Evolutionary conservation across 345 rosid genomes (phyloP), one percentile per base, ranked within the genome.

Genomic region (Citrus maxima): DNA sequence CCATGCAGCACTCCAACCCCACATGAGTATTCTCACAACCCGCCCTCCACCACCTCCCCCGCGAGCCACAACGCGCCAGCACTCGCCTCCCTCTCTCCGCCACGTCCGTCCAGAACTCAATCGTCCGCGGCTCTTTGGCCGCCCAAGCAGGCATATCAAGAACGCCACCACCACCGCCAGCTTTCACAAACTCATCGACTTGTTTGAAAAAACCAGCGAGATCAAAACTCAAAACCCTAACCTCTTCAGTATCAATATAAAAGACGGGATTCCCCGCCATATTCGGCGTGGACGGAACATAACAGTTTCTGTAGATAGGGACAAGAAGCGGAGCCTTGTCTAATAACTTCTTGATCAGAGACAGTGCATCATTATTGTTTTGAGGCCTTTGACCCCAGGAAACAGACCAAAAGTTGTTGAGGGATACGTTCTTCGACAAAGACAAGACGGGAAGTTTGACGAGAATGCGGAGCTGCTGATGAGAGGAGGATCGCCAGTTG

Each of bases 81-180:
- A 71, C 40, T 12, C 69, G 75, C 83, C 84, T 61, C 71, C 96
- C 97, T 51, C 64, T 86, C 86, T 90, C 95, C 60, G 91, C 97
- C 81, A 78, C 89, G 12, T 90, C 98, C 42, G 90, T 90, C 98
- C 98, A 95, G 62, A 93, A 90, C 38, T 85, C 91, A 14, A 95
- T 83, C 80, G 74, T 82, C 27, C 92, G 63, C 1, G 89, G 80
- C 25, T 59, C 79, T 2, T 82, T 89, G 0, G 91, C 90, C 75
- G 85, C 91, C 94, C 92, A 91, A 22, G 85, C 91, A 9, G 95
- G 95, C 77, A 74, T 77, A 16, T 77, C 80, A 25, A 74, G 22
- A 34, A 46, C 51, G 3, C 37, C 79, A 0, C 58, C 58, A 5
- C 62, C 67, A 10, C 58, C 60, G 9, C 72, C 81, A 71, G 42